Evolutionary conservation across 257 asterid species (phyloP), one percentile per base, ranked within the genome.

Genomic region (Rehmannia glutinosa): DNA sequence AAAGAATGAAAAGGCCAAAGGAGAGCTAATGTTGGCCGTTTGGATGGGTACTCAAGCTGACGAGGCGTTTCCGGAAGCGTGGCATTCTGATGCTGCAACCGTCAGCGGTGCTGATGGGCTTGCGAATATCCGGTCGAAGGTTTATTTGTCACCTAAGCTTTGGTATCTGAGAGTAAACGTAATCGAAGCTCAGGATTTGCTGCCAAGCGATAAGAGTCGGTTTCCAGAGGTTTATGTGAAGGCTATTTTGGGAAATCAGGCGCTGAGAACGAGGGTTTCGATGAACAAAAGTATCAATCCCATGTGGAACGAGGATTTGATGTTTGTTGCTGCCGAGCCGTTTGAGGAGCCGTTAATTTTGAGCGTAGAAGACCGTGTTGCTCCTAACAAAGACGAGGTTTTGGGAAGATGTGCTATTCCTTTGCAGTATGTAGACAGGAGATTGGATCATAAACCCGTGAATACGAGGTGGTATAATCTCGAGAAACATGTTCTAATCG

Each of bases 31-130:
- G 96, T 62, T 88, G 72, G 96, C 96, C 27, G 91, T 83, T 67
- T 88, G 96, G 96, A 86, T 84, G 93, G 96, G 96, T 24, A 83
- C 87, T 23, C 96, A 88, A 54, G 89, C 91, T 25, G 93, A 86
- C 12, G 91, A 88, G 75, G 91, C 89, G 0, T 88, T 88, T 70
- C 87, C 96, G 0, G 96, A 85, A 62, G 88, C 94, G 0, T 86
- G 88, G 91, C 90, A 78, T 68, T 86, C 96, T 0, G 93, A 88
- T 76, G 81, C 96, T 2, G 87, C 89, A 0, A 38, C 89, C 7
- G 86, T 82, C 10, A 83, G 80, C 62, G 96, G 87, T 23, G 74
- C 80, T 0, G 93, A 88, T 39, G 87, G 84, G 66, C 80, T 88
- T 6, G 77, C 84, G 0, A 84, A 55, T 68, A 82, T 81, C 36